Evolutionary conservation across 2,329 filamentous ascomycete genomes (phyloP).

Genomic region (Cercospora canescens): DNA sequence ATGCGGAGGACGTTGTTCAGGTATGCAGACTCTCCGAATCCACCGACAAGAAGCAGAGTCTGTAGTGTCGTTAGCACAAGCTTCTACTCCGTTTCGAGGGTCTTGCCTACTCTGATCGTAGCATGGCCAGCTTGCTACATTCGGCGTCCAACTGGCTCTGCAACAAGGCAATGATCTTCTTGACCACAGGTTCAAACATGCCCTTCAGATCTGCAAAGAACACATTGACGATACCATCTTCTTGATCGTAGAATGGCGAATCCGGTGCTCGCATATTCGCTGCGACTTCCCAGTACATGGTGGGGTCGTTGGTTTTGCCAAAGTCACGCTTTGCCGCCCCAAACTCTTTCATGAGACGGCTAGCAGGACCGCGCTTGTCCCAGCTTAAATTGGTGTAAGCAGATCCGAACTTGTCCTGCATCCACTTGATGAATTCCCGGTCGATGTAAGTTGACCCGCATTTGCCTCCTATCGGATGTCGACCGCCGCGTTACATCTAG

Average conservation of each 20-base stretch:
- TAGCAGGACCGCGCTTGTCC: slow-evolving; percentile 13
- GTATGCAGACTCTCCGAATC: slow-evolving; percentile 18
- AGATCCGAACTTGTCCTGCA: slow-evolving; percentile 10
- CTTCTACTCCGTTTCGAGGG: too few relatives aligned
- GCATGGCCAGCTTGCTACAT: not conserved
- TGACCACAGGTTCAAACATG: slow-evolving; percentile 16
- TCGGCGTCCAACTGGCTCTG: slow-evolving; percentile 18
- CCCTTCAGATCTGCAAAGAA: slow-evolving; percentile 6
- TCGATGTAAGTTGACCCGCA: slow-evolving; percentile 23
- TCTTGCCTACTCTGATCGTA: slow-evolving; percentile 13
- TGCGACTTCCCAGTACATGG: slow-evolving; percentile 2
- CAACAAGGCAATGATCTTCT: slow-evolving; percentile 10
- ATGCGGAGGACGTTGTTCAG: slow-evolving; percentile 1
- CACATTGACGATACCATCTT: slow-evolving; percentile 2
- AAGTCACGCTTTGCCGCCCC: slow-evolving; percentile 14
- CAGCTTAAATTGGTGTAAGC: slow-evolving; percentile 6
- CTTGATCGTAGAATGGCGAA: slow-evolving; percentile 6
- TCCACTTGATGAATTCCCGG: slow-evolving; percentile 17
- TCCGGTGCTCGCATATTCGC: not conserved
- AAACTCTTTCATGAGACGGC: slow-evolving; percentile 19
- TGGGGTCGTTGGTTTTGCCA: slow-evolving; percentile 1
- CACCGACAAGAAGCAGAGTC: slow-evolving; percentile 18
- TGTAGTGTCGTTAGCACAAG: not conserved
- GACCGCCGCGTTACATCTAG: too few relatives aligned
- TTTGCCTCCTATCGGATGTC: slow-evolving; percentile 9